Evolutionary conservation across 169 alveolate genomes (phyloP), one percentile per base, ranked within the genome.

Genomic region (Plasmodium vinckei): DNA sequence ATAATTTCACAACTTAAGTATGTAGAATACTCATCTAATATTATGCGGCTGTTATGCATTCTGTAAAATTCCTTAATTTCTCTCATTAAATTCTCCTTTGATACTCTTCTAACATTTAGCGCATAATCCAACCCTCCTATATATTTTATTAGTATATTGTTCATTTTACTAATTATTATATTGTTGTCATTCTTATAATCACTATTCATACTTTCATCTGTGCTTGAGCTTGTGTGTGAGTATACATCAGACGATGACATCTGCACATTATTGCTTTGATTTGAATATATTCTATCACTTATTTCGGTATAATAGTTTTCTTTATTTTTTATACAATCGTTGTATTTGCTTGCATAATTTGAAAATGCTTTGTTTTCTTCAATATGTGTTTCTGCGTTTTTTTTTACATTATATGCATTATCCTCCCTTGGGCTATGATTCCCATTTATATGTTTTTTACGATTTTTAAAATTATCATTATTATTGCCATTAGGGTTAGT

Each of bases 11-110:
- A 19, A 47, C 57, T 86, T 86, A 86, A 49, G 51, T 47, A 70
- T 49, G 27, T 59, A 13, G 91, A 68, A 65, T 86, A 86, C 10
- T 69, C 87, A 54, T 63, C 39, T 57, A 86, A 49, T 60, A 33
- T 69, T 13, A 86, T 72, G 42, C 42, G 60, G 33, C 61, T 86
- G 53, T 86, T 86, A 47, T 86, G 91, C 1, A 86, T 63, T 53
- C 25, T 86, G 60, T 69, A 86, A 60, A 86, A 86, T 27, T 86
- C 61, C n/a, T 86, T 86, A 57, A 86, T 86, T 70, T 86, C 87
- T 53, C 60, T 68, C 3, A 86, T 70, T 70, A 86, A 65, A 4
- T 69, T 5, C 42, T 64, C 75, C 19, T 33, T 68, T 60, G 91
- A 86, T 13, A 86, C 54, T 71, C 86, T 70, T 53, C 73, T 86